Conservation (phyloP, 352 stramenopile species). For the Pythium dissimile region DNA sequence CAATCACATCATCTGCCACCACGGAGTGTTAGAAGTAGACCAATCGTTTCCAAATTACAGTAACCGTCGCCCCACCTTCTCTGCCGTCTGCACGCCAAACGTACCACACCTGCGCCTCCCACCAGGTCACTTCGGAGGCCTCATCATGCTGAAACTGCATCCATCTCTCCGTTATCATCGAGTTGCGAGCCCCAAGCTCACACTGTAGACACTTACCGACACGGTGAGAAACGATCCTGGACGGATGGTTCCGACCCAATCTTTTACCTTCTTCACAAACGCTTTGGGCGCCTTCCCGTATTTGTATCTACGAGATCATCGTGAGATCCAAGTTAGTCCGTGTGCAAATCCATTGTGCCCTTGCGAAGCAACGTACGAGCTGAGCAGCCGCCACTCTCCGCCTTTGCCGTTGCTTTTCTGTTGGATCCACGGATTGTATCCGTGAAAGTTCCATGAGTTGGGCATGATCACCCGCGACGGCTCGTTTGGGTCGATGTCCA, state of each 20-base stretch:
- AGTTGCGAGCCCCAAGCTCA: not conserved
- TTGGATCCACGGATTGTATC: slow-evolving; percentile 56
- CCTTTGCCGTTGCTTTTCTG: slow-evolving; percentile 64
- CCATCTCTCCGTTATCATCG: not conserved
- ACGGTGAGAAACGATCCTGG: slow-evolving; percentile 57
- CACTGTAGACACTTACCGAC: slow-evolving; percentile 37
- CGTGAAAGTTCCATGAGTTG: slow-evolving; percentile 75
- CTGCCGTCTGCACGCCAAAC: slow-evolving; percentile 63
- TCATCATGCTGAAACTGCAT: slow-evolving; percentile 68
- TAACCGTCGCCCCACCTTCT: slow-evolving; percentile 31
- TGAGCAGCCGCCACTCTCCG: slow-evolving; percentile 64
- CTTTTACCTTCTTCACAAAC: slow-evolving; percentile 53
- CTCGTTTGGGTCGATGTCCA: slow-evolving; percentile 76
- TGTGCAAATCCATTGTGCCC: no score
- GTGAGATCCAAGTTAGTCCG: slow-evolving; percentile 7
- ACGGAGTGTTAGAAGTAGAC: not conserved
- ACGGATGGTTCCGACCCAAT: slow-evolving; percentile 50
- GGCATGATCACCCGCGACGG: slow-evolving; percentile 53
- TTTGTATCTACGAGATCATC: slow-evolving; percentile 56
- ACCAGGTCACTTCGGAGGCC: slow-evolving; percentile 63
- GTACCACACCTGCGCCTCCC: slow-evolving; percentile 86
- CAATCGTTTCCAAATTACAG: no score
- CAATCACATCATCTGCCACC: slow-evolving; percentile 9
- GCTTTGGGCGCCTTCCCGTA: slow-evolving; percentile 34
- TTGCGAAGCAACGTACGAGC: slow-evolving; percentile 36